Base-by-base conservation (phyloP, 306 rosid genomes). In the Prunus armeniaca region DNA sequence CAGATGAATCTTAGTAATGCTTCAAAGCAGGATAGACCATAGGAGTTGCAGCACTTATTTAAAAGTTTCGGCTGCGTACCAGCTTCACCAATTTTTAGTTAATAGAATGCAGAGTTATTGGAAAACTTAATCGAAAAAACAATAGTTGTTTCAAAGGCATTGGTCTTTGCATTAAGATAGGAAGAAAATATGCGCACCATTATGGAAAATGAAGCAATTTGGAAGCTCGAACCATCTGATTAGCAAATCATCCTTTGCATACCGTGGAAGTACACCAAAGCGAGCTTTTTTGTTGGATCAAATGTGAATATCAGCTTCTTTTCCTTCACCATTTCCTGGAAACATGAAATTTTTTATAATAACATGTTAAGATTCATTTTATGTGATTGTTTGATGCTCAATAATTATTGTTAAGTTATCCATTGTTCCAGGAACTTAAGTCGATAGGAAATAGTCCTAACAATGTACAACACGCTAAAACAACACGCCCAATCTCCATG, bases 151-250 rank as follows among this genome's bases (percentile, higher is more conserved):
- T 55, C 12, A 3, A 68, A 17, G 55, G 52, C 3, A 72, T 9
- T 17, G 24, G 46, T 58, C 28, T 22, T 17, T 63, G 67, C 73
- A 67, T 27, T 62, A 46, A 71, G 28, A 28, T 57, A 10, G 60
- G 69, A 51, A 19, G 46, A 9, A 43, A 24, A 47, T 5, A 38
- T 50, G 57, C 82, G 3, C 74, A 95, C 98, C 98, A 83, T 95
- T 95, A 78, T 95, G 98, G 76, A 95, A 95, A 74, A 88, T 90
- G 91, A 92, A 95, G 89, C 98, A 92, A 86, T 90, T 95, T 67
- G 98, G 98, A 79, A 95, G 90, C 88, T 95, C 96, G 71, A 95
- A 95, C 96, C 98, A 95, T 87, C 88, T 88, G 32, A 95, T 92
- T 38, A 75, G 85, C 81, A 84, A 80, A 50, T 95, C 98, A 69